Evolutionary conservation across 129 eudicot species (phyloP).

Genomic region (Pseudognaphalium luteoalbum): DNA sequence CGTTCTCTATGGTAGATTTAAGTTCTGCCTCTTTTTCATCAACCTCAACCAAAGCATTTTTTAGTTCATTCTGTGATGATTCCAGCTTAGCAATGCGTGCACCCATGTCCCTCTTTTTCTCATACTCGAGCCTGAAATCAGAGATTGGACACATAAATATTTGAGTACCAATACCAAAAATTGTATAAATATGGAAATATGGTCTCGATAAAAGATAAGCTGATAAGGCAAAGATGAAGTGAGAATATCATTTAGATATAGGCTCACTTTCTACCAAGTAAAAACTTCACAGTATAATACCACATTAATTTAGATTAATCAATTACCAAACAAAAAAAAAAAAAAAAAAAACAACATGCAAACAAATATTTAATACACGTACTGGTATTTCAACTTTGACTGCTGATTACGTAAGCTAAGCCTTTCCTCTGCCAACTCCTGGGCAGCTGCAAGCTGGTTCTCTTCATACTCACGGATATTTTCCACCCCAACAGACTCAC

Average conservation of each 20-base stretch:
- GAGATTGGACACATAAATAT: slow-evolving; percentile 3
- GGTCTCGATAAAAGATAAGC: background rate
- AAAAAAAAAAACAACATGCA: background rate
- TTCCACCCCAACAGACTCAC: slow-evolving; percentile 90
- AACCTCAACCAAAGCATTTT: slow-evolving; percentile 48
- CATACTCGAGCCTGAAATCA: slow-evolving; percentile 80
- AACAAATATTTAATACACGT: slow-evolving; percentile 34
- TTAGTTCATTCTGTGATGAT: slow-evolving; percentile 56
- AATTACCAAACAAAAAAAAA: too few species aligned
- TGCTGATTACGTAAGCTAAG: slow-evolving; percentile 83
- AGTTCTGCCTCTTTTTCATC: slow-evolving; percentile 62
- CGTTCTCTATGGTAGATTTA: slow-evolving; percentile 61
- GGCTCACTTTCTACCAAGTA: background rate
- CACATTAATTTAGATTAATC: background rate
- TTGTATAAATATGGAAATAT: background rate
- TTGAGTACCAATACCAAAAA: slow-evolving; percentile 16
- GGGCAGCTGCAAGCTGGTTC: slow-evolving; percentile 81
- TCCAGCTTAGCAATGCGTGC: slow-evolving; percentile 82
- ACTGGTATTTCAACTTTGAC: slow-evolving; percentile 93
- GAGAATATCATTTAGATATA: background rate
- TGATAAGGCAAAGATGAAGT: background rate
- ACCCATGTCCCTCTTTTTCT: slow-evolving; percentile 86
- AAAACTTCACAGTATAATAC: background rate
- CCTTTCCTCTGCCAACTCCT: slow-evolving; percentile 71
- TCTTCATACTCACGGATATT: slow-evolving; percentile 97